Percentiles rank a stretch among this genome's conserved stretches.
These are phyloP conservation scores for Boechera divaricarpa DNA, from an alignment of 345 rosid species.

Conservation along the genomic window DNA sequence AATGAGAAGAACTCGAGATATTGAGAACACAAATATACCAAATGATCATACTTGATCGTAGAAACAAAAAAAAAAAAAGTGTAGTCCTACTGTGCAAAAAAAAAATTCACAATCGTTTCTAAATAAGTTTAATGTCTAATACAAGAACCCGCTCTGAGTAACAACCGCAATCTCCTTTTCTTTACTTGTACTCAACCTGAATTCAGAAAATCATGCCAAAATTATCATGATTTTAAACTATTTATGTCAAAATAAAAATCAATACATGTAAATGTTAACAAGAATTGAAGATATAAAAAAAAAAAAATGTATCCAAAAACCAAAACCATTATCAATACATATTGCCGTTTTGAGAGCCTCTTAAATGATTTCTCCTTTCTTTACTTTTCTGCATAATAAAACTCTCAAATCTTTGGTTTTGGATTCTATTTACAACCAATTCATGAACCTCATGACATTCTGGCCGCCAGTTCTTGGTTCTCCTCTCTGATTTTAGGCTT, in stretches of 20 bases:
- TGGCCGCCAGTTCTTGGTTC: slow-evolving; percentile 62
- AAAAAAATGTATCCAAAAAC: too few species aligned
- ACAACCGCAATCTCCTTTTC: slow-evolving; percentile 85
- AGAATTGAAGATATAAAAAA: slow-evolving; percentile 3
- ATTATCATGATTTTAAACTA: too few species aligned
- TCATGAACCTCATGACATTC: slow-evolving; percentile 67
- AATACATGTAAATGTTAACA: neutral
- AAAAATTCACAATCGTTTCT: slow-evolving; percentile 52
- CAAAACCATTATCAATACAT: too few species aligned
- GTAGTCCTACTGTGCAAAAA: slow-evolving; percentile 59
- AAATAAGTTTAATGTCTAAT: slow-evolving; percentile 55
- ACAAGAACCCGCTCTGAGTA: slow-evolving; percentile 72
- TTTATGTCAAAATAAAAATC: too few species aligned
- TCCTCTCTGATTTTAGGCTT: slow-evolving; percentile 60
- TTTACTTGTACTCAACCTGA: slow-evolving; percentile 72
- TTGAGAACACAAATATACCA: slow-evolving; percentile 1
- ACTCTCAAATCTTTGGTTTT: too few species aligned
- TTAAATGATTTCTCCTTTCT: too few species aligned
- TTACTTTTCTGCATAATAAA: too few species aligned
- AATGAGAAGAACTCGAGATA: neutral
- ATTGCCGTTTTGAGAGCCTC: too few species aligned
- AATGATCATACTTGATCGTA: neutral
- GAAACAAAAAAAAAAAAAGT: slow-evolving; percentile 9
- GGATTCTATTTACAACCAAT: slow-evolving; percentile 50
- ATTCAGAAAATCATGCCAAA: slow-evolving; percentile 10